Evolutionary conservation across 352 stramenopile species (phyloP).

Genomic region (Pythium myriotylum): DNA sequence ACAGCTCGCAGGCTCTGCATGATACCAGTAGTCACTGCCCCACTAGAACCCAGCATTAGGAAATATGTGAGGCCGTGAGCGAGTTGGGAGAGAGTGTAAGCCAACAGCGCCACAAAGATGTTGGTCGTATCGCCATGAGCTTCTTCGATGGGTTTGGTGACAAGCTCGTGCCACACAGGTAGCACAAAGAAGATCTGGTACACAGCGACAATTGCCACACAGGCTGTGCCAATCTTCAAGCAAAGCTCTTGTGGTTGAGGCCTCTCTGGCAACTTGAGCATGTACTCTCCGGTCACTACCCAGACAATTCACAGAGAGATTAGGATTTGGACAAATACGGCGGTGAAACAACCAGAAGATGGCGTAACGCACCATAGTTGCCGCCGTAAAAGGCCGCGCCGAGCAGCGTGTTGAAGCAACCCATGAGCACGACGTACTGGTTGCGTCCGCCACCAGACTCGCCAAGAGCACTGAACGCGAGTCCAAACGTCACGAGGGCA

Average conservation of each 20-base stretch:
- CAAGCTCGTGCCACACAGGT: slow-evolving; percentile 68
- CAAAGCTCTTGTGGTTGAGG: slow-evolving; percentile 78
- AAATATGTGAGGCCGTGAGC: slow-evolving; percentile 87
- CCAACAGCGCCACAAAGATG: slow-evolving; percentile 65
- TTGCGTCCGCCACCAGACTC: slow-evolving; percentile 66
- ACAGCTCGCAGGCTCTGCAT: slow-evolving; percentile 88
- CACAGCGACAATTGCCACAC: slow-evolving; percentile 70
- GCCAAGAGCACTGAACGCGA: slow-evolving; percentile 80
- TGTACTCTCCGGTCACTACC: slow-evolving; percentile 82
- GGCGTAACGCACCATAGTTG: slow-evolving; percentile 62
- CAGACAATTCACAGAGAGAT: no score
- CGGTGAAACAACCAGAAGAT: background rate
- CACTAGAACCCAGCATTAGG: slow-evolving; percentile 77
- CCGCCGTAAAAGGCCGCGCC: slow-evolving; percentile 82
- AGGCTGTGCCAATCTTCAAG: slow-evolving; percentile 75
- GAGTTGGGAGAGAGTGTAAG: slow-evolving; percentile 80
- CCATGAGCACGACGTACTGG: slow-evolving; percentile 78
- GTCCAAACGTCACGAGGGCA: slow-evolving; percentile 78
- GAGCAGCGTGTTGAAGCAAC: slow-evolving; percentile 81
- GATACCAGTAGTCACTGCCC: slow-evolving; percentile 83
- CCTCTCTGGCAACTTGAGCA: slow-evolving; percentile 73
- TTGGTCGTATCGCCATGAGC: slow-evolving; percentile 60
- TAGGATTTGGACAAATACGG: background rate
- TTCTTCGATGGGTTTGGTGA: slow-evolving; percentile 78
- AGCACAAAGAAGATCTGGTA: slow-evolving; percentile 87